Evolutionary conservation across 2,329 filamentous ascomycete species (phyloP), one percentile per base, ranked within the genome.

Genomic region (Colletotrichum spinosum): DNA sequence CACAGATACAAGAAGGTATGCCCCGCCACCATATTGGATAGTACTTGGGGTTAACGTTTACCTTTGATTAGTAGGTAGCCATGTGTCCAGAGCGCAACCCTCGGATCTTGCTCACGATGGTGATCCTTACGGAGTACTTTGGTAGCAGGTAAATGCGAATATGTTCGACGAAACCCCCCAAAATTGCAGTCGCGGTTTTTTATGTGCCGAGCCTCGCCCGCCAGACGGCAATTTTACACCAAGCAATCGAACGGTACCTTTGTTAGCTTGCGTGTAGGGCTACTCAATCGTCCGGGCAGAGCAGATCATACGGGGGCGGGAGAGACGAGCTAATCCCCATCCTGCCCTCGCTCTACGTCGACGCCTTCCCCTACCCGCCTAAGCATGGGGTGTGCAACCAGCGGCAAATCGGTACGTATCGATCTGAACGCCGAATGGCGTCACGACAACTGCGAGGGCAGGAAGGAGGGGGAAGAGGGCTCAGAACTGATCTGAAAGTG

Each of bases 281-380:
- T 50, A 53, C 35, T 55, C 52, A 62, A 65, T 56, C 62, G 51
- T 62, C 42, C 52, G 58, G 58, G 58, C 62, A 65, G 62, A 65
- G 62, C 62, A 65, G 62, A 65, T 65, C 62, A 49, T 53, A 57
- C 52, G 41, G 62, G 62, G 62, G 48, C 58, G 58, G 58, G 58
- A 62, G 39, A 25, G 58, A 38, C 52, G 34, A 57, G 58, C 62
- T 62, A 65, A 53, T 45, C 58, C 39, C 6, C 49, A 57, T 45
- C 10, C 42, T 25, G 52, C 42, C 45, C 10, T n/a, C 53, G 46
- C 58, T 52, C 52, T 62, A 62, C 10, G 46, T 60, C 39, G 39
- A 65, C 62, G 45, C 25, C 51, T 48, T 25, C n/a, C 38, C 48
- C 11, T 41, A 15, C 45, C 50, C 46, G 51, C 51, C 17, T 41